phyloP scores from a whole-genome alignment of 805 yeast genomes.

The Ogataea zsoltii region DNA sequence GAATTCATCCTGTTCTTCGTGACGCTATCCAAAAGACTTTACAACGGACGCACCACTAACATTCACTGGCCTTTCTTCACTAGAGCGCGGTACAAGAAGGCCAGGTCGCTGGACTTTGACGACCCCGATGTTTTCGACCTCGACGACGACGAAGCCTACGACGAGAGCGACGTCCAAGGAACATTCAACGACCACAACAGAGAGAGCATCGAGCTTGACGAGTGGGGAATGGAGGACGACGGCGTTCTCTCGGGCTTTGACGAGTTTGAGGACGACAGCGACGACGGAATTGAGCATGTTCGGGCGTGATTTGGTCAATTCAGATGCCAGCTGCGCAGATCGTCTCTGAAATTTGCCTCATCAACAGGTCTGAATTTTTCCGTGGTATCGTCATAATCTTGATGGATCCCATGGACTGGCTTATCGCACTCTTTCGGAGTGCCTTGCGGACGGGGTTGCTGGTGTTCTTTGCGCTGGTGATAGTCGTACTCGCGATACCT shows the following conservation, averaged over 20 bases:
- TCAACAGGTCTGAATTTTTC: slow-evolving; percentile 26
- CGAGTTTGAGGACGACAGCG: slow-evolving; percentile 32
- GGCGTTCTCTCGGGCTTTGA: slow-evolving; percentile 24
- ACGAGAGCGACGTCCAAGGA: slow-evolving; percentile 7
- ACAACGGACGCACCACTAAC: slow-evolving; percentile 5
- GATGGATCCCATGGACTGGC: background rate
- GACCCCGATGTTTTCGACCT: slow-evolving; percentile 14
- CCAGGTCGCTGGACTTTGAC: slow-evolving; percentile 26
- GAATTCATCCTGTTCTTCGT: slow-evolving; percentile 19
- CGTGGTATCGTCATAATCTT: background rate
- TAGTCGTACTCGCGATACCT: slow-evolving; percentile 8
- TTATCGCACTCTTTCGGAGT: background rate
- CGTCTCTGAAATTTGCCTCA: slow-evolving; percentile 36
- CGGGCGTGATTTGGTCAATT: background rate
- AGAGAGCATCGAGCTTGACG: slow-evolving; percentile 7
- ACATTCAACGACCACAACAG: slow-evolving; percentile 7
- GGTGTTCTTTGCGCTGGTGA: no score
- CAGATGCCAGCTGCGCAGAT: slow-evolving; percentile 44
- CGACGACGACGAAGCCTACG: slow-evolving; percentile 9
- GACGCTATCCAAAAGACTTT: slow-evolving; percentile 10
- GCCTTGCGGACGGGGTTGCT: no score
- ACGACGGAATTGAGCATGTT: slow-evolving; percentile 34
- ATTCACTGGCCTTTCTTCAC: slow-evolving; percentile 28
- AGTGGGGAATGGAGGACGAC: slow-evolving; percentile 18
- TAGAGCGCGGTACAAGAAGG: slow-evolving; percentile 25